Base-by-base conservation (phyloP, 2,329 filamentous ascomycete genomes). In the Lachnellula occidentalis region DNA sequence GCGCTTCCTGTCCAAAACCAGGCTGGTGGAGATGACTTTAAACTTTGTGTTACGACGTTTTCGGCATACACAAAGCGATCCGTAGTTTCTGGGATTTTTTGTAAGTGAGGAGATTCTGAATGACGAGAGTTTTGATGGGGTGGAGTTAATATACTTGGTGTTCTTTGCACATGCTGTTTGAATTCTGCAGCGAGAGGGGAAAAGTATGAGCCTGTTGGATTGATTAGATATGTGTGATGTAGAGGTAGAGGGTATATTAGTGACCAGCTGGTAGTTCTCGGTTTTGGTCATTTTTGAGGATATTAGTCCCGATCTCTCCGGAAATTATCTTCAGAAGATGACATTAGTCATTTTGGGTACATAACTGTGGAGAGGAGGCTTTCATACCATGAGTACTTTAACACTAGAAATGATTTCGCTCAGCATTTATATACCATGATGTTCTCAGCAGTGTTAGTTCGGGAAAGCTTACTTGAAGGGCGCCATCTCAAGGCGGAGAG, bases 251-350 rank as follows among this genome's bases (percentile, higher is more conserved):
- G 4, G 24, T 24, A 34, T n/a, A 21, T 1, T 7, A 21, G 17
- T 27, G 27, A 64, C 64, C 60, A 51, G 58, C 45, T 7, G 66
- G 66, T 2, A 68, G 36, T 31, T 48, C 21, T 21, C 65, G 45
- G 22, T 57, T 5, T 1, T 9, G 12, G 36, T 67, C 66, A 2
- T 34, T 58, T 21, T 63, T 63, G 3, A 67, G 53, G 24, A 69
- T 64, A 39, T 69, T 68, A 1, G 66, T 68, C 1, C 60, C 48
- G 1, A 69, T 46, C 53, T 69, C 64, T 0, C 67, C 67, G 0
- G 62, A 64, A 4, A 68, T 67, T 4, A 68, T 36, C 56, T 66
- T 51, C 17, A 6, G 5, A 53, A 12, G 2, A 48, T 24, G 11
- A 48, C 22, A 37, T 45, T 52, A 17, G 24, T 45, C 36, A 27